Percentiles rank a stretch among this genome's conserved stretches.
phyloP scores from a whole-genome alignment of 176 grass and related monocot genomes.

The Eragrostis nindensis region DNA sequence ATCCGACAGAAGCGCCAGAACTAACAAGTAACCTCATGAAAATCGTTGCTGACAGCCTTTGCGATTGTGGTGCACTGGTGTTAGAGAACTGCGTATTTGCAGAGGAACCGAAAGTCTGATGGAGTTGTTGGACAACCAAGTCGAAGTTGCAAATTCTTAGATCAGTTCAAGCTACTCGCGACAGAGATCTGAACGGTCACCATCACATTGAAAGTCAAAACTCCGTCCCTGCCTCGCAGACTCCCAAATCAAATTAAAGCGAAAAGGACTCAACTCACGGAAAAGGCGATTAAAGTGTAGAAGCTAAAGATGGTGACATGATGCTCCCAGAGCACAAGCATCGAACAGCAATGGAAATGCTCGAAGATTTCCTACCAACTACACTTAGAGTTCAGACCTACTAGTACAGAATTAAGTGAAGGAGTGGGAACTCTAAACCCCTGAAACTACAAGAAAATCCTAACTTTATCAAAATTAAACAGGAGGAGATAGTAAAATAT shows the following conservation, averaged over 20 bases:
- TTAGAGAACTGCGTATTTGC: not conserved
- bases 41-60: not conserved
- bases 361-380: not conserved
- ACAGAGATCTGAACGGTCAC: conserved; percentile 25
- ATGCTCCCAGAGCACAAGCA: not conserved
- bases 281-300: conserved; percentile 9
- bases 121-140: not conserved
- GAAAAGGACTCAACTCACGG: conserved; percentile 20
- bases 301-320: not conserved
- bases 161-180: not conserved
- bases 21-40: not conserved
- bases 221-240: not conserved
- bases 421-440: not conserved
- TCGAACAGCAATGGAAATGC: not conserved
- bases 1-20: conserved; percentile 10
- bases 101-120: not conserved
- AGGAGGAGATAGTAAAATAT: not conserved
- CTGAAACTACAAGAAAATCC: not conserved
- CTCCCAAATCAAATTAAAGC: not conserved
- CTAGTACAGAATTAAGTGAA: not conserved
- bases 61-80: not conserved
- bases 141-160: not conserved
- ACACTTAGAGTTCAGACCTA: not conserved
- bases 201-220: conserved; percentile 14
- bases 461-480: not conserved